Conservation (phyloP, 2,329 filamentous ascomycete genomes). For the Pleomassaria siparia region DNA sequence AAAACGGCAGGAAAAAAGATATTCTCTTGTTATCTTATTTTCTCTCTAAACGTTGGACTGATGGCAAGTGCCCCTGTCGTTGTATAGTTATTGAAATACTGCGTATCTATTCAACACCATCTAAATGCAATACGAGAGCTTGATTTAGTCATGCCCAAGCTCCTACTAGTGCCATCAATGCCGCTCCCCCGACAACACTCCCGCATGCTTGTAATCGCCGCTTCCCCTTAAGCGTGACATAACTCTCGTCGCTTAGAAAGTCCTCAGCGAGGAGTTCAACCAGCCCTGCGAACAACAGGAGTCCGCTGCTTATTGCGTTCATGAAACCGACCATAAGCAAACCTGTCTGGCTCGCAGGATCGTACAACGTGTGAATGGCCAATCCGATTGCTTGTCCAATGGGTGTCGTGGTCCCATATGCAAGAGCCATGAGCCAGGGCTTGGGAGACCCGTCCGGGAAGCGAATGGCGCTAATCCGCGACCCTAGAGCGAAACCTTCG, state of each 20-base stretch:
- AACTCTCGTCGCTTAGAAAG: slow-evolving; percentile 64
- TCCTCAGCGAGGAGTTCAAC: slow-evolving; percentile 55
- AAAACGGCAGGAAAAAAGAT: too few species aligned
- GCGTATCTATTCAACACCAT: not conserved
- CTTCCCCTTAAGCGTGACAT: slow-evolving; percentile 59
- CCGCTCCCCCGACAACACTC: slow-evolving; percentile 61
- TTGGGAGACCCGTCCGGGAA: slow-evolving; percentile 73
- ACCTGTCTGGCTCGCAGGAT: slow-evolving; percentile 51
- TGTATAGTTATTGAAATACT: too few species aligned
- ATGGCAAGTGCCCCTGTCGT: too few species aligned
- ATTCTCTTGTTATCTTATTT: too few species aligned
- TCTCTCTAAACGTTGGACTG: too few species aligned
- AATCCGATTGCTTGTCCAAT: slow-evolving; percentile 54
- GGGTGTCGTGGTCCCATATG: slow-evolving; percentile 61
- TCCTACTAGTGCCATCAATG: slow-evolving; percentile 67
- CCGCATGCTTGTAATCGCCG: slow-evolving; percentile 63
- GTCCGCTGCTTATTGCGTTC: slow-evolving; percentile 52
- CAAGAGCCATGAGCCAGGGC: slow-evolving; percentile 70
- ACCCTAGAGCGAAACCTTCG: slow-evolving; percentile 69
- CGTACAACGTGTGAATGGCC: slow-evolving; percentile 53
- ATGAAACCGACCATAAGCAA: slow-evolving; percentile 54
- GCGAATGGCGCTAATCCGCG: slow-evolving; percentile 66
- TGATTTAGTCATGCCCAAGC: slow-evolving; percentile 57
- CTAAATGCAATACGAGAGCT: not conserved
- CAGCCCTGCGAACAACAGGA: slow-evolving; percentile 53